These are phyloP conservation scores for Bassia scoparia DNA, from an alignment of 148 eudicot species.

Conservation along the genomic window DNA sequence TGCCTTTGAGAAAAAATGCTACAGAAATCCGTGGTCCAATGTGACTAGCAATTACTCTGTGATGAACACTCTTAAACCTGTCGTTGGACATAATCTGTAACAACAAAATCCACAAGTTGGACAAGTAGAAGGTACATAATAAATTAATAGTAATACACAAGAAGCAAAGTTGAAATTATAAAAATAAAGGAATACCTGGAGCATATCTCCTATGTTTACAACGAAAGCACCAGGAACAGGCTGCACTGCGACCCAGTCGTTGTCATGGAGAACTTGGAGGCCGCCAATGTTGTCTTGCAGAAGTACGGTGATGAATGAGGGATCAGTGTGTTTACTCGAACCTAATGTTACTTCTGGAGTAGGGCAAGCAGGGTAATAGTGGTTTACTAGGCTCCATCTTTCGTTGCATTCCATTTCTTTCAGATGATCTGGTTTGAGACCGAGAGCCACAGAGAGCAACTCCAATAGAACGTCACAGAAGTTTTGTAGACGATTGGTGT, in stretches of 20 bases:
- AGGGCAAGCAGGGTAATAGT: slow-evolving; percentile 45
- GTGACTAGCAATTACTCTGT: slow-evolving; percentile 29
- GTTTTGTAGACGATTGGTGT: slow-evolving; percentile 33
- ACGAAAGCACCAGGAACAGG: slow-evolving; percentile 16
- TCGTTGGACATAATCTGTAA: slow-evolving; percentile 36
- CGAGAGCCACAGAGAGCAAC: slow-evolving; percentile 44
- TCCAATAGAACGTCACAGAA: slow-evolving; percentile 37
- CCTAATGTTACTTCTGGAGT: slow-evolving; percentile 23
- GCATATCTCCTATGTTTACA: slow-evolving; percentile 20
- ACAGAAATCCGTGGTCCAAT: slow-evolving; percentile 44
- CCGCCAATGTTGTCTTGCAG: slow-evolving; percentile 33
- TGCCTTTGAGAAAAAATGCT: slow-evolving; percentile 33
- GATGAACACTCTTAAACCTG: slow-evolving; percentile 33
- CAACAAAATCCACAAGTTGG: not conserved
- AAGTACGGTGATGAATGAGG: slow-evolving; percentile 23
- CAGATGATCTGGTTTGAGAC: slow-evolving; percentile 22
- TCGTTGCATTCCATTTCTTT: slow-evolving; percentile 30
- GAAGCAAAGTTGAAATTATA: not conserved
- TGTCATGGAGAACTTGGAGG: slow-evolving; percentile 21
- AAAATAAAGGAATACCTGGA: not conserved
- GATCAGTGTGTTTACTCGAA: slow-evolving; percentile 17
- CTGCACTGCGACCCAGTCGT: slow-evolving; percentile 27
- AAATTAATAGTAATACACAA: too few species aligned
- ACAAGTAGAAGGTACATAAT: too few species aligned
- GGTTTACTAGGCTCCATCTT: slow-evolving; percentile 31